Conservation (phyloP, 1,284 basidiomycete species). For the Malassezia yamatoensis region DNA sequence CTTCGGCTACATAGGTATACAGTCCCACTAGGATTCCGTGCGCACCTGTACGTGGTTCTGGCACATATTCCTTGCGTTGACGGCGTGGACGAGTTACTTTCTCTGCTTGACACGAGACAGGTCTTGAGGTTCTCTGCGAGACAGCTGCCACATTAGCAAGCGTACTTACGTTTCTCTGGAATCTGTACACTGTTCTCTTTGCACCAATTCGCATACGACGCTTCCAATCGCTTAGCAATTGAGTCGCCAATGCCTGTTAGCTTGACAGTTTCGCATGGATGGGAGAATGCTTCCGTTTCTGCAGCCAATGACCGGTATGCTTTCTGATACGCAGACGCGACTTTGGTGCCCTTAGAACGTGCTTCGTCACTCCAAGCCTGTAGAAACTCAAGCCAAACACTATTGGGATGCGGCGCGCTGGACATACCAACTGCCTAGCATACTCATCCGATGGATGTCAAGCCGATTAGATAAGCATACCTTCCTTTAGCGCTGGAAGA, state of each 20-base stretch:
- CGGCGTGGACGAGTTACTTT: background rate
- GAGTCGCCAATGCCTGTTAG: constrained; percentile 33
- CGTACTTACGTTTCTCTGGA: constrained; percentile 21
- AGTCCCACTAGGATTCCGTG: constrained; percentile 43
- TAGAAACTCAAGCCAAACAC: constrained; percentile 34
- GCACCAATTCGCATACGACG: constrained; percentile 34
- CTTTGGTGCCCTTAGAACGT: constrained; percentile 27
- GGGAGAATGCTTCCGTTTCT: constrained; percentile 26
- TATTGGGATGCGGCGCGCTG: background rate
- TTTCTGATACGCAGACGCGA: constrained; percentile 28
- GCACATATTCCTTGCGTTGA: constrained; percentile 30
- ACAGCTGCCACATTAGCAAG: background rate
- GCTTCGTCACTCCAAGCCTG: constrained; percentile 32
- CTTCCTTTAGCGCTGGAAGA: no score
- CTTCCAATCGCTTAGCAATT: constrained; percentile 31
- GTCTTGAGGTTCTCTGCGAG: background rate
- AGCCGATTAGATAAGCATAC: no score
- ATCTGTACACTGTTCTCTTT: constrained; percentile 19
- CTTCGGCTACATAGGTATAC: constrained; percentile 19
- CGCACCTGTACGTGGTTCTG: constrained; percentile 37
- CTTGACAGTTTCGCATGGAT: constrained; percentile 33
- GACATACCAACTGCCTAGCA: background rate
- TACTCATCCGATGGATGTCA: background rate
- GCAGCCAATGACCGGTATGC: constrained; percentile 30
- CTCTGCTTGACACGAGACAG: background rate